These are phyloP conservation scores for Acanthamoeba triangularis DNA, from an alignment of 208 protist species.

Conservation along the genomic window DNA sequence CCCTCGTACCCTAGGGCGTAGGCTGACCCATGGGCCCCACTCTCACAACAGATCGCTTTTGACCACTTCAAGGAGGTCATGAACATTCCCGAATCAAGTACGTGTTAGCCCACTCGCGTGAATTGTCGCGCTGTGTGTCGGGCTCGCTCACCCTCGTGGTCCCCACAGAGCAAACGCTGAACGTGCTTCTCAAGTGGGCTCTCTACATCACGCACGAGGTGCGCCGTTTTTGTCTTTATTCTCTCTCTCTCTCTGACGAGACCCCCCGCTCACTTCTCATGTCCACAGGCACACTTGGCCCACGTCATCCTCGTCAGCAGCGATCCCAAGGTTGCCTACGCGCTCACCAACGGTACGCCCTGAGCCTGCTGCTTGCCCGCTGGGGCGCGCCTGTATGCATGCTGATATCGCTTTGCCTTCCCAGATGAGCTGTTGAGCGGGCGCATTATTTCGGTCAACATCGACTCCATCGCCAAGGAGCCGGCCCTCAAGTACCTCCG, in stretches of 20 bases:
- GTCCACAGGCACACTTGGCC: conserved; percentile 30
- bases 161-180: conserved; percentile 30
- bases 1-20: neutral
- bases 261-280: too few species aligned
- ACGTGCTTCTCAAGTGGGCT: conserved; percentile 62
- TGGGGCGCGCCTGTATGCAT: neutral
- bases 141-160: neutral
- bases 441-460: conserved; percentile 44
- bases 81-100: conserved; percentile 25
- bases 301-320: conserved; percentile 47
- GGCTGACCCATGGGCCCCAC: neutral
- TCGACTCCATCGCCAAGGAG: conserved; percentile 48
- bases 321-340: conserved; percentile 18
- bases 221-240: neutral
- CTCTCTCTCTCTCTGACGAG: too few species aligned
- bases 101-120: neutral
- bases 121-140: neutral
- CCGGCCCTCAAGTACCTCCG: conserved; percentile 29
- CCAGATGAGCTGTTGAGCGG: conserved; percentile 11
- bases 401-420: too few species aligned
- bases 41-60: neutral
- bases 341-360: conserved; percentile 30
- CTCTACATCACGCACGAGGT: conserved; percentile 46
- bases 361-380: neutral
- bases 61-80: conserved; percentile 70